Conservation (phyloP, 2,329 filamentous ascomycete species). For the Apiospora saccharicola region DNA sequence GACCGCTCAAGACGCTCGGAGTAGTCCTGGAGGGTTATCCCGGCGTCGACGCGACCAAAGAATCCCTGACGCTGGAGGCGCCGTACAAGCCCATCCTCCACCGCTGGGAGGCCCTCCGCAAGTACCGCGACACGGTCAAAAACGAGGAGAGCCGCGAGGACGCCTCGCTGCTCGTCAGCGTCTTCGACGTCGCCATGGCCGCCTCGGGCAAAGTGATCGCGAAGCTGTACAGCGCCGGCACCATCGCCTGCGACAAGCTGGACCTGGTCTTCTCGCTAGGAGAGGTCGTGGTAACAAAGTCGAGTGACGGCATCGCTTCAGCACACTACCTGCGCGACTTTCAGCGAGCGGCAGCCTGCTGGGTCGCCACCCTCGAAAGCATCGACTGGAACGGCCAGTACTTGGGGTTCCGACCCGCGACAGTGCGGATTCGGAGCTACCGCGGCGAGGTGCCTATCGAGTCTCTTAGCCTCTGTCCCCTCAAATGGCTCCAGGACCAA, state of each 20-base stretch:
- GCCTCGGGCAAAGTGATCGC: not conserved
- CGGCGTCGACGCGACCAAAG: not conserved
- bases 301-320: not conserved
- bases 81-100: not conserved
- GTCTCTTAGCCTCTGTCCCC: not conserved
- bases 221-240: not conserved
- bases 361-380: not conserved
- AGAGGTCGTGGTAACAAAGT: not conserved
- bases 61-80: not conserved
- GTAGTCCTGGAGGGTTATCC: not conserved
- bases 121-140: not conserved
- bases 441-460: not conserved
- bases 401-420: not conserved
- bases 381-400: conserved; percentile 3
- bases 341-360: accelerated
- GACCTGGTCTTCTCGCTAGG: not conserved
- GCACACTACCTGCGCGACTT: not conserved
- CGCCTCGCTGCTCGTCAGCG: not conserved
- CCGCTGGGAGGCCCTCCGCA: not conserved
- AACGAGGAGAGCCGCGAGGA: not conserved
- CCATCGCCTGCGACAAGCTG: not conserved
- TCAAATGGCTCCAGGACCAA: not conserved
- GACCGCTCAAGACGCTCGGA: not conserved
- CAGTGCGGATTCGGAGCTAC: not conserved
- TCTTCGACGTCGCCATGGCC: not conserved